A percentile compares a stretch with the other conserved stretches of the same genome.
Conservation (phyloP, 179 eudicot genomes). For the Vitellaria paradoxa region DNA sequence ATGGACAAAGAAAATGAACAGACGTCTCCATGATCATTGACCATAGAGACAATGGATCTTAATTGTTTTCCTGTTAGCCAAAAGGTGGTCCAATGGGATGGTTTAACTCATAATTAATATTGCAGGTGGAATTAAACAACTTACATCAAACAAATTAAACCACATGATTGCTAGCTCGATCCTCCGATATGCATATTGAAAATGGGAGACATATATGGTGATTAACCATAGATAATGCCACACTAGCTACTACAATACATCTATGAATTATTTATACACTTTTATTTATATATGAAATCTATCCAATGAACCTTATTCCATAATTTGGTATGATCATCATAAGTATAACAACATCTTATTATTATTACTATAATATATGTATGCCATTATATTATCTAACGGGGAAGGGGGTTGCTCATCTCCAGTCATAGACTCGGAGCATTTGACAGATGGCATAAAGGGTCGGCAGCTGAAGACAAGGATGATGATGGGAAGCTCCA, state of each 20-base stretch:
- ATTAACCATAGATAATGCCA: background rate
- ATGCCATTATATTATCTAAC: too few species aligned
- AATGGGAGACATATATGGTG: background rate
- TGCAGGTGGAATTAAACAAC: background rate
- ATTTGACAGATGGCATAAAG: background rate
- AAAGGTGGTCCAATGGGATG: background rate
- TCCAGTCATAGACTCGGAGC: background rate
- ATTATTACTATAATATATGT: too few species aligned
- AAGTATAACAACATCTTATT: too few species aligned
- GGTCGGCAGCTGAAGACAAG: background rate
- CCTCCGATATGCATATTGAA: too few species aligned
- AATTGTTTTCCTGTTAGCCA: background rate
- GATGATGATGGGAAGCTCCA: slow-evolving; percentile 6
- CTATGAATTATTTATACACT: background rate
- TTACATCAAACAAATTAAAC: background rate
- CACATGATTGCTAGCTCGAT: background rate
- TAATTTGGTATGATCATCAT: too few species aligned
- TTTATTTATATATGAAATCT: background rate
- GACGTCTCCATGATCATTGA: background rate
- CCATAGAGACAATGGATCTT: background rate
- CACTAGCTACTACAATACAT: background rate
- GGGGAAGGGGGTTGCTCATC: too few species aligned
- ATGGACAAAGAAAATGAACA: background rate
- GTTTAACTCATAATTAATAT: background rate
- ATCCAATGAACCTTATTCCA: too few species aligned